These are phyloP conservation scores for Thelonectria blattea DNA, from an alignment of 2,329 filamentous ascomycete species.

Conservation along the genomic window DNA sequence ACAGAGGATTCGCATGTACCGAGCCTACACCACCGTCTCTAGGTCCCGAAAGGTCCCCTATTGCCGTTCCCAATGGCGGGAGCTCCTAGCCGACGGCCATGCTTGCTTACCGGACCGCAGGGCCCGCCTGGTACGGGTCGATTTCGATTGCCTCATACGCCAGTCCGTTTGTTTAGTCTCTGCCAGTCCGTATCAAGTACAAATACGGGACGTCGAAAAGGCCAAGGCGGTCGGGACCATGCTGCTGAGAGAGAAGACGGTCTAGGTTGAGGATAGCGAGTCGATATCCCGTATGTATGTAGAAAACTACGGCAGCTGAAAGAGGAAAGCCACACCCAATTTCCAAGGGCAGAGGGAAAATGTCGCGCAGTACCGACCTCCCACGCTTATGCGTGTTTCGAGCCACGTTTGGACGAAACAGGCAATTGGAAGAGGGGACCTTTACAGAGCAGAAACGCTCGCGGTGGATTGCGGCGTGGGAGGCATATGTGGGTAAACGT, in stretches of 20 bases:
- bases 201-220: background rate
- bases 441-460: background rate
- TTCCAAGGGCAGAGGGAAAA: slow-evolving; percentile 2
- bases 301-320: background rate
- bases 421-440: background rate
- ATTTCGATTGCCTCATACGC: background rate
- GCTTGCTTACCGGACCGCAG: background rate
- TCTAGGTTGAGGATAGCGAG: background rate
- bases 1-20: background rate
- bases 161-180: background rate
- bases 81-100: background rate
- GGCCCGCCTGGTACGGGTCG: background rate
- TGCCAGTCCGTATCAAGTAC: too few relatives aligned
- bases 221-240: background rate
- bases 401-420: background rate
- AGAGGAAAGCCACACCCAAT: background rate
- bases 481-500: background rate
- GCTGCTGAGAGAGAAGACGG: background rate
- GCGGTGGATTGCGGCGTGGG: background rate
- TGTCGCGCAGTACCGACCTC: slow-evolving; percentile 11
- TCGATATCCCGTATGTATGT: too few relatives aligned
- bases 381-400: slow-evolving; percentile 2
- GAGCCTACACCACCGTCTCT: background rate
- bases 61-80: background rate
- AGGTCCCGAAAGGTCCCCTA: background rate